phyloP scores from a whole-genome alignment of 345 rosid species.

The Brassica napus region Da-Ae NC_063452.1:12034001-12034500 shows the following conservation, averaged over 20 bases:
- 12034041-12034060: conserved; percentile 79
- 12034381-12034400: not conserved
- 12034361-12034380: not conserved
- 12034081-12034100: not conserved
- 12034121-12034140: not conserved
- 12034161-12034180: conserved; percentile 81
- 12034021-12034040: conserved; percentile 88
- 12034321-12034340: conserved; percentile 43
- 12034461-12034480: conserved; percentile 90
- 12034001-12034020: conserved; percentile 88
- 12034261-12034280: not conserved
- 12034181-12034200: conserved; percentile 96
- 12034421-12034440: conserved; percentile 70
- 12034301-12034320: not conserved
- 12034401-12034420: conserved; percentile 4
- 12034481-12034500: conserved; percentile 78
- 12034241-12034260: not conserved
- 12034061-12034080: conserved; percentile 14
- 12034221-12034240: conserved; percentile 46
- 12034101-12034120: not conserved
- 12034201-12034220: conserved; percentile 87
- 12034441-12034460: conserved; percentile 59
- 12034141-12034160: conserved; percentile 59
- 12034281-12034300: conserved; percentile 1
- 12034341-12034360: conserved; percentile 28